Conservation (phyloP, 352 stramenopile species). For the Globisporangium camurandrum region DNA sequence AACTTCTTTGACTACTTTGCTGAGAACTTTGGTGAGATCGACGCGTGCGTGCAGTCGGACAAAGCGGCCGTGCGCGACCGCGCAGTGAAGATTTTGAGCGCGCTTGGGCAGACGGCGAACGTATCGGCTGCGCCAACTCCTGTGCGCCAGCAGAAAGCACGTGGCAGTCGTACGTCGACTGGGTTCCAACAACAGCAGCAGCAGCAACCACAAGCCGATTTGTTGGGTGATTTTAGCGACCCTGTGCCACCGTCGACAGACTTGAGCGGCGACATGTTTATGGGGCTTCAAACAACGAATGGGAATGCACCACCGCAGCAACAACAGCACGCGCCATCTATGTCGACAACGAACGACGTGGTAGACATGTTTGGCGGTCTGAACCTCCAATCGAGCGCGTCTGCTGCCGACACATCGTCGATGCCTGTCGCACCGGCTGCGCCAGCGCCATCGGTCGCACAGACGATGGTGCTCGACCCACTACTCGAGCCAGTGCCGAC, state of each 20-base stretch:
- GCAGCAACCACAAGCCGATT: slow-evolving; percentile 42
- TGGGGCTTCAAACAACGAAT: slow-evolving; percentile 40
- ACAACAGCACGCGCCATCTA: slow-evolving; percentile 17
- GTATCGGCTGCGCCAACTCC: slow-evolving; percentile 14
- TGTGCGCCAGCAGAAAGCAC: slow-evolving; percentile 7
- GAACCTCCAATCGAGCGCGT: slow-evolving; percentile 41
- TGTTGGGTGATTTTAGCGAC: slow-evolving; percentile 66
- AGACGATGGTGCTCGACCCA: slow-evolving; percentile 56
- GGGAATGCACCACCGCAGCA: slow-evolving; percentile 10
- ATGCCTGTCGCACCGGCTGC: slow-evolving; percentile 3
- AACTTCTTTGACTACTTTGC: slow-evolving; percentile 81
- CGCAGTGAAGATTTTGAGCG: slow-evolving; percentile 64
- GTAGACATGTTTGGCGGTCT: slow-evolving; percentile 77
- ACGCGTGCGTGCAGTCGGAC: slow-evolving; percentile 61
- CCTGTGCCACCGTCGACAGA: slow-evolving; percentile 20
- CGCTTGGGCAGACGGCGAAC: slow-evolving; percentile 39
- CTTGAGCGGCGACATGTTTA: slow-evolving; percentile 48
- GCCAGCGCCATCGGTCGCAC: slow-evolving; percentile 7
- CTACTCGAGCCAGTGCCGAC: slow-evolving; percentile 52
- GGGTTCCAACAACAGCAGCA: slow-evolving; percentile 32
- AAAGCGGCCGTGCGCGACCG: slow-evolving; percentile 73
- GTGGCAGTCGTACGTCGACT: slow-evolving; percentile 6
- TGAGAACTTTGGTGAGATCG: slow-evolving; percentile 72
- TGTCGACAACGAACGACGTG: slow-evolving; percentile 23
- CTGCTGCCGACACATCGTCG: slow-evolving; percentile 6